phyloP scores from a whole-genome alignment of 2,329 filamentous ascomycete genomes.

The Emergomyces orientalis region DNA sequence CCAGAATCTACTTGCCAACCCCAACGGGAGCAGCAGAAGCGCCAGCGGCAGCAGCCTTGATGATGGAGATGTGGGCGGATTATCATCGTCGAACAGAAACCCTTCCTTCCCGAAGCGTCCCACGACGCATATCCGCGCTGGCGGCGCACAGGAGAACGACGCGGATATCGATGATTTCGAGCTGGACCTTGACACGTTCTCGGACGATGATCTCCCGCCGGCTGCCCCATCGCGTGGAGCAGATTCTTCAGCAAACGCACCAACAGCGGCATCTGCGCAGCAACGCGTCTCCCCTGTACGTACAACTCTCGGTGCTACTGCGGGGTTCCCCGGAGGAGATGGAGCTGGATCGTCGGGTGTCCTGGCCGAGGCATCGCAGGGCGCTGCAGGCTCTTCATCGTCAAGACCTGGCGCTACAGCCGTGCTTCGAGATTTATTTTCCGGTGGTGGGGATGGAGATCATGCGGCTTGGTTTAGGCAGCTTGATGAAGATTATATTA shows the following conservation, averaged over 20 bases:
- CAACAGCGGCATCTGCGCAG: not conserved
- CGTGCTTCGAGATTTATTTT: constrained; percentile 71
- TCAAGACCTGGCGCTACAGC: constrained; percentile 52
- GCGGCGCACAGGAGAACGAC: constrained; percentile 20
- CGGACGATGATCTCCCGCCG: constrained; percentile 53
- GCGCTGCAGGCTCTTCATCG: constrained; percentile 3
- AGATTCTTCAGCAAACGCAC: constrained; percentile 13
- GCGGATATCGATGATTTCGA: constrained; percentile 30
- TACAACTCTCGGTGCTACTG: not conserved
- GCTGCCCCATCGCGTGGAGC: constrained; percentile 30
- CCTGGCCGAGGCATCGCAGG: not conserved
- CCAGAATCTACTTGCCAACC: constrained; percentile 44
- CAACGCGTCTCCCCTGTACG: not conserved
- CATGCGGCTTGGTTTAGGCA: constrained; percentile 84
- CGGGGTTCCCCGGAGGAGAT: constrained; percentile 6
- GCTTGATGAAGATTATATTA: constrained; percentile 92
- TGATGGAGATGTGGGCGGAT: constrained; percentile 45
- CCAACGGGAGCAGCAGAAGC: constrained; percentile 30
- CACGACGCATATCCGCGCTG: not conserved
- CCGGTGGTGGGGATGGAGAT: constrained; percentile 63
- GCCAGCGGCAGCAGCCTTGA: constrained; percentile 37
- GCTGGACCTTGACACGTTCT: constrained; percentile 32
- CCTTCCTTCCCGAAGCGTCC: not conserved
- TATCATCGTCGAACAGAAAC: constrained; percentile 12
- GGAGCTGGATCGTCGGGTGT: constrained; percentile 5